These are phyloP conservation scores for Boechera divaricarpa DNA, from an alignment of 345 rosid species.

Conservation along the genomic window DNA sequence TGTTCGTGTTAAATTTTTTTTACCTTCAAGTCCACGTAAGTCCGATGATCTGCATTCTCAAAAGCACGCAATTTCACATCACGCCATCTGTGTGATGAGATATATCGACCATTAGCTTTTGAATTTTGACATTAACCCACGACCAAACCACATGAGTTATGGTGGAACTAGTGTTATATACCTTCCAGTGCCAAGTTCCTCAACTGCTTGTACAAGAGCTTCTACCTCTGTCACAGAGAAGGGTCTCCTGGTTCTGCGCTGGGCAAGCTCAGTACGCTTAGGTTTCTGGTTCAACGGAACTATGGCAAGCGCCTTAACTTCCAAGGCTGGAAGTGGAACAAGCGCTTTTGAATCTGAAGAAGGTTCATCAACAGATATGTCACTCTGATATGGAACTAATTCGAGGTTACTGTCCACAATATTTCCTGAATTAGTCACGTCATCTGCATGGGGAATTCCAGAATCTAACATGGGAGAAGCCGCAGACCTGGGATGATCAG, in stretches of 20 bases:
- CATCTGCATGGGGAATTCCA: slow-evolving; percentile 48
- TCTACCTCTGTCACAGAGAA: slow-evolving; percentile 92
- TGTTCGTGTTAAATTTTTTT: background rate
- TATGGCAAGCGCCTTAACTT: slow-evolving; percentile 63
- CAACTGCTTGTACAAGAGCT: slow-evolving; percentile 86
- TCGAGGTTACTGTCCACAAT: slow-evolving; percentile 55
- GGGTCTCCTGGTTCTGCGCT: slow-evolving; percentile 91
- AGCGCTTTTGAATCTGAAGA: slow-evolving; percentile 70
- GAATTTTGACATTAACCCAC: background rate
- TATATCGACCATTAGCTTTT: slow-evolving; percentile 17
- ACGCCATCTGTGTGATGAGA: slow-evolving; percentile 71
- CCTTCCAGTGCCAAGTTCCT: slow-evolving; percentile 94
- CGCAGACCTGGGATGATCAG: slow-evolving; percentile 59
- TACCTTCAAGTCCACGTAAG: slow-evolving; percentile 82
- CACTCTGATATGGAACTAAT: slow-evolving; percentile 52
- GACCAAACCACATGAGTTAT: slow-evolving; percentile 10
- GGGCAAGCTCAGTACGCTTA: slow-evolving; percentile 69
- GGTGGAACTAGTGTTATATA: slow-evolving; percentile 27
- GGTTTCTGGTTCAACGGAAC: slow-evolving; percentile 72
- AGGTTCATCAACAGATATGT: slow-evolving; percentile 54
- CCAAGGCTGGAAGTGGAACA: slow-evolving; percentile 61
- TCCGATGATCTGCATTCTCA: slow-evolving; percentile 74
- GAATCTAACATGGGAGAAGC: slow-evolving; percentile 54
- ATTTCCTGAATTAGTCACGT: slow-evolving; percentile 46
- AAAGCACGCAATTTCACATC: slow-evolving; percentile 76